phyloP scores from a whole-genome alignment of 768 basidiomycete species.

The Mycena pura region DNA sequence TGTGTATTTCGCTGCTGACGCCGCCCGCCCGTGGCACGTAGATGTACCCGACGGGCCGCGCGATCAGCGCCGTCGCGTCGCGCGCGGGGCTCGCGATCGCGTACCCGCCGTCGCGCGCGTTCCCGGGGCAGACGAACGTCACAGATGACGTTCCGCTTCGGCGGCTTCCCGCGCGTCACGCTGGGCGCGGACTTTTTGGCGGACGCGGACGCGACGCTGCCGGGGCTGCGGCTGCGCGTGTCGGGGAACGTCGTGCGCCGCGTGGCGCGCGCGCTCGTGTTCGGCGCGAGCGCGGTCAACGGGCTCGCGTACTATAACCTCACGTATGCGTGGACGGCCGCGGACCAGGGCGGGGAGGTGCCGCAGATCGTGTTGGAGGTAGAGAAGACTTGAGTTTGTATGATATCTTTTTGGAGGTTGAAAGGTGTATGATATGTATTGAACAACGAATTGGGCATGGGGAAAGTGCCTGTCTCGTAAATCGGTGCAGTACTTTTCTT shows the following conservation, averaged over 20 bases:
- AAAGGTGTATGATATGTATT: too few species aligned
- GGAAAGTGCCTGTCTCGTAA: too few species aligned
- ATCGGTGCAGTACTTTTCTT: too few species aligned
- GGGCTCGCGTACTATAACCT: constrained; percentile 36
- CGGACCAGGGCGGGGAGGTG: constrained; percentile 16
- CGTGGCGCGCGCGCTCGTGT: constrained; percentile 27
- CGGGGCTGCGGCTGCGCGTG: constrained; percentile 30
- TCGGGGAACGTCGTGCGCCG: constrained; percentile 29
- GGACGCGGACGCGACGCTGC: constrained; percentile 28
- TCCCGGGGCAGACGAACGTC: constrained; percentile 29
- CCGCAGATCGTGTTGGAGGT: constrained; percentile 29
- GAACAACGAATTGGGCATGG: too few species aligned
- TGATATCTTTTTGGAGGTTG: too few species aligned
- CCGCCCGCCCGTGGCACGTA: background rate
- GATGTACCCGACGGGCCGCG: constrained; percentile 35
- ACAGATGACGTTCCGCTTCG: constrained; percentile 35
- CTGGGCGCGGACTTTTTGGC: constrained; percentile 28
- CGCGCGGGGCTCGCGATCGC: constrained; percentile 31
- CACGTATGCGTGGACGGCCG: constrained; percentile 32
- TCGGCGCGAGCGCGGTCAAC: constrained; percentile 31
- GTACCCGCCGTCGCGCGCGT: constrained; percentile 35
- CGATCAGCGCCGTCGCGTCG: constrained; percentile 32
- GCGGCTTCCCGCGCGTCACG: constrained; percentile 28
- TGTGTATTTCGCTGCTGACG: too few species aligned
- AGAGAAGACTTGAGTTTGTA: constrained; percentile 20